Evolutionary conservation across 2,329 filamentous ascomycete species (phyloP).

Genomic region (Rhinocladiella similis): DNA sequence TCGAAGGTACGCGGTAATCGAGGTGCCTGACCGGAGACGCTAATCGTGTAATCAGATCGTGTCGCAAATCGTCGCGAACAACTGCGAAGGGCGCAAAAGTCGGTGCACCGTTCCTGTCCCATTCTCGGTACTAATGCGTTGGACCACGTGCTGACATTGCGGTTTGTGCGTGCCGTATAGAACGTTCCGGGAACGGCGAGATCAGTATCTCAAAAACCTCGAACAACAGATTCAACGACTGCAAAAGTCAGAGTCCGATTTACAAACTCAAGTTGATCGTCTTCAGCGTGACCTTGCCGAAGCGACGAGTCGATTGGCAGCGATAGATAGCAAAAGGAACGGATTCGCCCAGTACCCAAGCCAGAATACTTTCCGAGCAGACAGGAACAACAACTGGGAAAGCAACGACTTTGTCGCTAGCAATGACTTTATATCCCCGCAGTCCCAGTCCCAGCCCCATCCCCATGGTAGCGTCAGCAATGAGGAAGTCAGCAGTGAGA

Average conservation of each 20-base stretch:
- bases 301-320: constrained; percentile 27
- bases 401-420: neutral
- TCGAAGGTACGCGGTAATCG: constrained; percentile 12
- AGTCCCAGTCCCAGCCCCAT: too few relatives aligned
- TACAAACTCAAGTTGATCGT: constrained; percentile 31
- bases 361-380: neutral
- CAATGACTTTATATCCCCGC: too few relatives aligned
- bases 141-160: too few relatives aligned
- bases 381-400: neutral
- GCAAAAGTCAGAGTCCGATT: constrained; percentile 32
- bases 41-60: constrained; percentile 4
- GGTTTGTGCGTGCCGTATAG: constrained; percentile 21
- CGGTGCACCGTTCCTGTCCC: constrained; percentile 7
- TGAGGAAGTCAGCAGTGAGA: neutral
- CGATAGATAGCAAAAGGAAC: constrained; percentile 2
- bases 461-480: neutral
- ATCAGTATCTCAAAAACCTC: constrained; percentile 17
- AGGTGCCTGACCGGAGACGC: neutral
- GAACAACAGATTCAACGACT: constrained; percentile 11
- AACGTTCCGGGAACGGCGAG: constrained; percentile 20
- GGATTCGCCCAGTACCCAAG: neutral
- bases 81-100: constrained; percentile 37
- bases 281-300: constrained; percentile 31
- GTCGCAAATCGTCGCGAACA: constrained; percentile 36
- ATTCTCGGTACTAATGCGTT: too few relatives aligned